These are phyloP conservation scores for Candida ponderosae DNA, from an alignment of 805 yeast species.

Conservation along the genomic window DNA sequence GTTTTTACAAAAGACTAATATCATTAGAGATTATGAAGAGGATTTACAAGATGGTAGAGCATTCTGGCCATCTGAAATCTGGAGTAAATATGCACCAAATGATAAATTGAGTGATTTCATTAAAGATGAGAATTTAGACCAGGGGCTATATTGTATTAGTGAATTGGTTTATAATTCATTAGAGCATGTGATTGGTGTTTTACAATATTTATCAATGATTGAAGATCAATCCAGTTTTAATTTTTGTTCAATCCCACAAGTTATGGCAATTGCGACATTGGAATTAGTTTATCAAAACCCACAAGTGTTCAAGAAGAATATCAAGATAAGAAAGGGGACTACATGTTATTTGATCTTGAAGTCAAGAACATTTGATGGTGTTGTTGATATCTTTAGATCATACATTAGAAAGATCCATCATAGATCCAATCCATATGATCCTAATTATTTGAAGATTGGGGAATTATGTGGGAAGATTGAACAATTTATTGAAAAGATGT, in stretches of 20 bases:
- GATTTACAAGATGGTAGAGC: conserved; percentile 88
- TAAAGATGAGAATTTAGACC: conserved; percentile 33
- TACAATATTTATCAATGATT: conserved; percentile 67
- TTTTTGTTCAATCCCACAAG: conserved; percentile 97
- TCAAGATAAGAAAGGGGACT: conserved; percentile 87
- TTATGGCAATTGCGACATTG: conserved; percentile 96
- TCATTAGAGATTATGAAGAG: conserved; percentile 90
- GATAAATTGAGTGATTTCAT: conserved; percentile 52
- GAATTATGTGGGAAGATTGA: conserved; percentile 83
- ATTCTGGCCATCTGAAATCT: conserved; percentile 93
- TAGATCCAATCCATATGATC: conserved; percentile 73
- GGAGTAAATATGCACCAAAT: conserved; percentile 81
- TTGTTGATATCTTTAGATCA: conserved; percentile 65
- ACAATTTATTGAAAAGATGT: conserved; percentile 74
- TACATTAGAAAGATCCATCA: conserved; percentile 73
- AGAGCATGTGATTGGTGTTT: conserved; percentile 66
- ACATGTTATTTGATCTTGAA: conserved; percentile 70
- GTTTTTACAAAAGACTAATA: conserved; percentile 91
- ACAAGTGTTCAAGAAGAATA: conserved; percentile 56
- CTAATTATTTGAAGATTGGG: conserved; percentile 78
- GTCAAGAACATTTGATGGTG: conserved; percentile 68
- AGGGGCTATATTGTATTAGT: conserved; percentile 70
- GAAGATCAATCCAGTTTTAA: conserved; percentile 78
- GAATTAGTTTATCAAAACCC: conserved; percentile 81
- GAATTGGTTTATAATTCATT: conserved; percentile 77